These are phyloP conservation scores for Mucor lusitanicus DNA, from an alignment of 371 early-diverging fungal species.

Conservation along the genomic window DNA sequence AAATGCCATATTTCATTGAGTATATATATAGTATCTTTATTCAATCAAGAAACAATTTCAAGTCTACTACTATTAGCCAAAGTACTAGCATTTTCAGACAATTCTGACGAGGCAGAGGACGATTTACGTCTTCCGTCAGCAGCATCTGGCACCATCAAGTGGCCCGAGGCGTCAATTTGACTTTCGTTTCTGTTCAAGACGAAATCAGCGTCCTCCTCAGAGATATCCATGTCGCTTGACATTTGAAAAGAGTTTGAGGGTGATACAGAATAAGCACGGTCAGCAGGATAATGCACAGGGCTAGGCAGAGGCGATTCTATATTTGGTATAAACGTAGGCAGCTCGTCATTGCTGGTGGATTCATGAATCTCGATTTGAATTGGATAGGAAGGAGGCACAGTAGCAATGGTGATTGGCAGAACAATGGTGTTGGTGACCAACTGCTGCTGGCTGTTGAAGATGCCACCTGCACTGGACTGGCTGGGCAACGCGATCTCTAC, in stretches of 20 bases:
- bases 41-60: neutral
- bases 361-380: constrained; percentile 9
- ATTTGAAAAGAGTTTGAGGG: constrained; percentile 28
- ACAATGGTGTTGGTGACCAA: constrained; percentile 5
- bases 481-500: constrained; percentile 29
- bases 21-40: too few relatives aligned
- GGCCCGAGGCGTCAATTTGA: constrained; percentile 31
- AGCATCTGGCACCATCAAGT: constrained; percentile 40
- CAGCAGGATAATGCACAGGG: constrained; percentile 25
- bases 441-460: neutral
- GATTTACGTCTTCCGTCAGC: neutral
- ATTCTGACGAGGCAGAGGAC: constrained; percentile 1
- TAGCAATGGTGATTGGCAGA: constrained; percentile 13
- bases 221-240: neutral
- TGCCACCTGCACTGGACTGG: neutral
- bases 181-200: constrained; percentile 5
- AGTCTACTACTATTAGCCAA: neutral
- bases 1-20: neutral
- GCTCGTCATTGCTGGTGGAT: neutral
- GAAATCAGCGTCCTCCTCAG: constrained; percentile 13
- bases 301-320: constrained; percentile 41
- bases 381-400: constrained; percentile 22
- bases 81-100: neutral
- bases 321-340: constrained; percentile 38
- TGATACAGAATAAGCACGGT: constrained; percentile 32